These are phyloP conservation scores for Beta lomatogona DNA, from an alignment of 179 eudicot species.

Conservation along the genomic window DNA sequence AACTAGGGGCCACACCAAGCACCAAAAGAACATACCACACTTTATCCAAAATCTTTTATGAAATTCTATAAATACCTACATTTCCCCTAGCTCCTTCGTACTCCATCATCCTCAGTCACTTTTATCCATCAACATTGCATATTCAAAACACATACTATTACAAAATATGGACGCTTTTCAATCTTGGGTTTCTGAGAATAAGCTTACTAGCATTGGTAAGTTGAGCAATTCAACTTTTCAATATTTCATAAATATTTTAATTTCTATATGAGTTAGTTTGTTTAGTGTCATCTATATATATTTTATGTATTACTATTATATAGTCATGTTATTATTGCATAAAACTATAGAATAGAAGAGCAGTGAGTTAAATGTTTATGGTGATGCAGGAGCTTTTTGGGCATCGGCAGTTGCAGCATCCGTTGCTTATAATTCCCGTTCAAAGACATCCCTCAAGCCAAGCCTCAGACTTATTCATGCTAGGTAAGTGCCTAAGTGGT, in stretches of 20 bases:
- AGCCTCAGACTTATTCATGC: conserved; percentile 87
- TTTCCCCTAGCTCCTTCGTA: background rate
- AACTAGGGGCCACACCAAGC: conserved; percentile 38
- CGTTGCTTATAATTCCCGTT: conserved; percentile 51
- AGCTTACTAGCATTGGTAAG: conserved; percentile 83
- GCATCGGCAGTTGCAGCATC: conserved; percentile 68
- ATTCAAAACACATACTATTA: background rate
- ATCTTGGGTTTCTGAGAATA: conserved; percentile 78
- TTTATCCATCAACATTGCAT: background rate
- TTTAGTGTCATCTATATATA: no score
- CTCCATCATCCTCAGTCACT: no score
- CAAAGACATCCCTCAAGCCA: conserved; percentile 59
- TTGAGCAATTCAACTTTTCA: background rate
- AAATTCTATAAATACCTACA: conserved; percentile 38
- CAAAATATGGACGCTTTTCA: conserved; percentile 58
- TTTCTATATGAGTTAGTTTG: no score
- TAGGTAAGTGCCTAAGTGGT: conserved; percentile 39
- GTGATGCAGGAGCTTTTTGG: conserved; percentile 61
- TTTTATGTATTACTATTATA: no score
- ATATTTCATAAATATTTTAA: no score
- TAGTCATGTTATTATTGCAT: no score
- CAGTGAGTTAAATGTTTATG: background rate
- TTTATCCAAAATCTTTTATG: background rate
- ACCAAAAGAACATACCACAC: background rate
- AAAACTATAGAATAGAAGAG: background rate